Base-by-base conservation (phyloP, 768 basidiomycete genomes). In the Lanmaoa rubissima region DNA sequence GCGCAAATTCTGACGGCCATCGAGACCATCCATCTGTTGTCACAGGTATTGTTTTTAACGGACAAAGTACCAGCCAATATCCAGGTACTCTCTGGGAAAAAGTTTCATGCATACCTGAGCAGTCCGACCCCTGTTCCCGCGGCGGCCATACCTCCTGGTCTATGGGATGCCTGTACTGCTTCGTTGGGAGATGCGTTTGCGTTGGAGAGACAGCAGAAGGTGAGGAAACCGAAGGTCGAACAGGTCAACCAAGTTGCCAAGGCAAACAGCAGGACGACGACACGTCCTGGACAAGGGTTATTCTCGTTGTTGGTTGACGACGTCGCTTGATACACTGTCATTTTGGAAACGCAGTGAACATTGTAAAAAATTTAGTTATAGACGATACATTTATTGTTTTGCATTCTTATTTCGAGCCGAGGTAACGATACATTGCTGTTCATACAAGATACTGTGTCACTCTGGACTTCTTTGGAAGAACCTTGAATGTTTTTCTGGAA, bases 1-100 rank as follows among this genome's bases (percentile, higher is more conserved):
- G 87, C 88, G 0, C 90, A 93, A 61, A 65, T 81, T 13, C 69
- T 84, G 4, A 76, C 79, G 65, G 79, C 87, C 5, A 62, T 85
- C 7, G 86, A 89, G 56, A 76, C 78, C 35, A 75, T 90, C 43
- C 80, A 81, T 28, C 77, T 82, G 44, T 75, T 93, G 17, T 75
- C 82, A 0, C 83, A 91, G 61, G 77, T 81, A 14, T 71, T 92
- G 39, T 74, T 90, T 10, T 73, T 93, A 45, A 67, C 76, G 4
- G 70, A 80, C 31, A 69, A 70, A 1, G 69, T 83, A 12, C 79
- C 82, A 8, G 74, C 73, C 50, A 74, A 78, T 42, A 76, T 76
- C 16, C 75, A 77, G 45, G 59, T 64, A 0, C 80, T 90, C 53
- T 90, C 89, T 2, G 87, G 90, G 6, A 70, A 66, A 62, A 61